A percentile compares a stretch with the other conserved stretches of the same genome.
phyloP scores from a whole-genome alignment of 2,329 filamentous ascomycete species.

The Microdochium nivale region DNA sequence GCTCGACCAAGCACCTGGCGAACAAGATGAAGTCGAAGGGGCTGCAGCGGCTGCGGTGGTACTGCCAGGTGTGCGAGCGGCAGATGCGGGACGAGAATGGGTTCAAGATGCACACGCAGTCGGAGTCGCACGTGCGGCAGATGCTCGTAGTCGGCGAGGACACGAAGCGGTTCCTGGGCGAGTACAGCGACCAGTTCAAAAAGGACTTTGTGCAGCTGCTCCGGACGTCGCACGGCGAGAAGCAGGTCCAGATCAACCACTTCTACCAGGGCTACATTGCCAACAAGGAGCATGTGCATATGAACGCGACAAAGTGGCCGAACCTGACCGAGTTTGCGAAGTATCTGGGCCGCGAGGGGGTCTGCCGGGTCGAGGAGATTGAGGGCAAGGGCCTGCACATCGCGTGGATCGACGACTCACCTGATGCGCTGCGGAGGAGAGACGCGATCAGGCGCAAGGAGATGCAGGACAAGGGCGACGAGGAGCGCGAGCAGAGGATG shows the following conservation, averaged over 20 bases:
- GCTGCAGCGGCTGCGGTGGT: slow-evolving; percentile 78
- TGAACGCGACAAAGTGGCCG: slow-evolving; percentile 89
- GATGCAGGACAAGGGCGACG: slow-evolving; percentile 80
- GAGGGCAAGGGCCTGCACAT: slow-evolving; percentile 72
- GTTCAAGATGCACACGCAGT: slow-evolving; percentile 81
- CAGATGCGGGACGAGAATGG: slow-evolving; percentile 81
- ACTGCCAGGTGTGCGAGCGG: slow-evolving; percentile 73
- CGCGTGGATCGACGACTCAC: slow-evolving; percentile 84
- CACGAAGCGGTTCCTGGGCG: slow-evolving; percentile 71
- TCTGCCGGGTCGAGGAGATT: slow-evolving; percentile 84
- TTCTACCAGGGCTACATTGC: slow-evolving; percentile 95
- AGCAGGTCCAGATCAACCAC: slow-evolving; percentile 78
- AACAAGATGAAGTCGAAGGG: slow-evolving; percentile 86
- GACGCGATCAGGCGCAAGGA: slow-evolving; percentile 80
- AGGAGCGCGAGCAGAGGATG: slow-evolving; percentile 77
- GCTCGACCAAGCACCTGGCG: slow-evolving; percentile 79
- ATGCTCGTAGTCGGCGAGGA: slow-evolving; percentile 85
- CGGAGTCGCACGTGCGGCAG: slow-evolving; percentile 80
- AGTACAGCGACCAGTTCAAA: slow-evolving; percentile 75
- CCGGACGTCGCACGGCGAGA: slow-evolving; percentile 81
- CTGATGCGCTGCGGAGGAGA: slow-evolving; percentile 70
- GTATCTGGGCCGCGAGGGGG: slow-evolving; percentile 73
- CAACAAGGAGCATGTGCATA: slow-evolving; percentile 81
- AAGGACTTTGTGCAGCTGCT: slow-evolving; percentile 71
- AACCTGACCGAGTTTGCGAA: slow-evolving; percentile 87